Base-by-base conservation (phyloP, 2,329 filamentous ascomycete species). In the Ophidiomyces ophidiicola region DNA sequence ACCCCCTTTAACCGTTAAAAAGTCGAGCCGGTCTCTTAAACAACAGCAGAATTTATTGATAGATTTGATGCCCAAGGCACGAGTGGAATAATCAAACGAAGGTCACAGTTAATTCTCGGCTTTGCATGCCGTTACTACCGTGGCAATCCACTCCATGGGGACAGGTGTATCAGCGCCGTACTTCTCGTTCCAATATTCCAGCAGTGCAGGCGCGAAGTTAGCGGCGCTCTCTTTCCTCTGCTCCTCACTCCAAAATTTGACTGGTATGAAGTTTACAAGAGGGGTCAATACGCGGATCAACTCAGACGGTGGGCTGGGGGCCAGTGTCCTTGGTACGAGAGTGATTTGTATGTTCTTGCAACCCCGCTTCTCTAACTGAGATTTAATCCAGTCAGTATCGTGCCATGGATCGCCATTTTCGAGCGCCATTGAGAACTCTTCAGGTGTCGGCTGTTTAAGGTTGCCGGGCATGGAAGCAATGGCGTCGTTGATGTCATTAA, bases 331-430 rank as follows among this genome's bases (percentile, higher is more conserved):
- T 31, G 32, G n/a, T 14, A 36, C 39, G 7, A 31, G 19, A 10
- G 18, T 31, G 18, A 41, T 32, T 11, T 36, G 32, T 21, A 41
- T 21, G 20, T 41, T 15, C 12, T 36, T 26, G 10, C 36, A 32
- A 2, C 32, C 32, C 8, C 39, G 32, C 7, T 36, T 41, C 11
- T 31, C 12, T 6, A 41, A 14, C 17, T 41, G 17, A 15, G 14
- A 6, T 25, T 36, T 28, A 11, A 41, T 18, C 39, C 39, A 41
- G 5, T n/a, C 15, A 20, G 39, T 24, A 20, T 41, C 8, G 14
- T 41, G 39, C 39, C 39, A 41, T 25, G 36, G 25, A 8, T 41
- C 39, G 7, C 39, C 39, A 21, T 24, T 41, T 6, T 32, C 39
- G 17, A 41, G 19, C 23, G 39, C 36, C 32, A 36, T 41, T 6